Conservation (phyloP, 108 stramenopile genomes). For the Asterionellopsis glacialis region DNA sequence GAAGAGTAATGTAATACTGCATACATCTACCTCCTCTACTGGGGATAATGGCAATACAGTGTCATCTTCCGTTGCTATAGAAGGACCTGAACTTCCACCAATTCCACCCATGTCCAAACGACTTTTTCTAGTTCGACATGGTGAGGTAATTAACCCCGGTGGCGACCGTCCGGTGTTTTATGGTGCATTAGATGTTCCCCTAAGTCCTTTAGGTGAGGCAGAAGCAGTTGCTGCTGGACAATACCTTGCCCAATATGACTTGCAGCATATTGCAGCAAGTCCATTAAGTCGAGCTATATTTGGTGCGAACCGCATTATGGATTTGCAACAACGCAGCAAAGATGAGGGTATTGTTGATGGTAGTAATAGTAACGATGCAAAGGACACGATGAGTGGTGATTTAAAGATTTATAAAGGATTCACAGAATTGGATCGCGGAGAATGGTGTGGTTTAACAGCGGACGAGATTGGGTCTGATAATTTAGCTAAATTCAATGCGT, state of each 20-base stretch:
- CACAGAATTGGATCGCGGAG: constrained; percentile 70
- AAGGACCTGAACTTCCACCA: constrained; percentile 35
- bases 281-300: constrained; percentile 75
- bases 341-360: no score
- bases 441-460: constrained; percentile 41
- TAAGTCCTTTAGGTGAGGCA: constrained; percentile 73
- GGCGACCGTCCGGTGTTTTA: constrained; percentile 83
- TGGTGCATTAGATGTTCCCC: constrained; percentile 79
- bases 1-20: no score
- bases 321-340: no score
- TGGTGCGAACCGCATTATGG: constrained; percentile 45
- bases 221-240: constrained; percentile 76
- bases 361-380: constrained; percentile 3
- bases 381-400: constrained; percentile 8
- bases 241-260: constrained; percentile 56
- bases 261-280: constrained; percentile 65
- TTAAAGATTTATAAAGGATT: constrained; percentile 56
- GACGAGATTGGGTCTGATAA: constrained; percentile 75
- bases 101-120: constrained; percentile 46
- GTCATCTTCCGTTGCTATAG: background rate
- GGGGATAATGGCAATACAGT: no score
- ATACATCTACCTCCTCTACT: no score
- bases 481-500: constrained; percentile 74
- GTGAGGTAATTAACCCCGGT: constrained; percentile 89
- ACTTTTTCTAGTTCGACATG: constrained; percentile 81